Base-by-base conservation (phyloP, 805 yeast genomes). In the Wickerhamiella qilinensis region DNA sequence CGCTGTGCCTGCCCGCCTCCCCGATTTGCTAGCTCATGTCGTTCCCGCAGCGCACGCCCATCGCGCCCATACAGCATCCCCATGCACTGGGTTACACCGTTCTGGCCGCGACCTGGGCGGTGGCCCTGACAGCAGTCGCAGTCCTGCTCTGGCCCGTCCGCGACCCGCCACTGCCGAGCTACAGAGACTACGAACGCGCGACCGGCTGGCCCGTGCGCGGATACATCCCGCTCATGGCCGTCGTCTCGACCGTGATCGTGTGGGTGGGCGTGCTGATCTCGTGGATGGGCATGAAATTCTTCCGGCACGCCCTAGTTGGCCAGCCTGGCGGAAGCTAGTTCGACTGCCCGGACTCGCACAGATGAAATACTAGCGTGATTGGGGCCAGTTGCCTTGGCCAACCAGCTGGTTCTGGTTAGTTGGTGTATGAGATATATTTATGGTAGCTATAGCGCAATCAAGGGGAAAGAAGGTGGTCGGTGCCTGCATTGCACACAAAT, bases 281-380 rank as follows among this genome's bases (percentile, higher is more conserved):
- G 9, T 82, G 93, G 93, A 63, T 75, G 33, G 86, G 91, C 28
- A 65, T 81, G 68, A 82, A 82, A 55, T 59, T 81, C 40, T 82
- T 82, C 57, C 63, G 84, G 40, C 91, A 82, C 52, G 77, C 91
- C 18, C 77, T 15, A 7, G 31, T 29, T 9, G n/a, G n/a, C n/a
- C n/a, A n/a, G n/a, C n/a, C n/a, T n/a, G n/a, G n/a, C n/a, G n/a
- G n/a, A n/a, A n/a, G n/a, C n/a, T n/a, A n/a, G n/a, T n/a, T n/a
- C n/a, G n/a, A n/a, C n/a, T n/a, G n/a, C n/a, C n/a, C n/a, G n/a
- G n/a, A n/a, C n/a, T n/a, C n/a, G n/a, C n/a, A n/a, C n/a, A n/a
- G n/a, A n/a, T n/a, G n/a, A n/a, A n/a, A n/a, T 8, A 20, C 20
- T 11, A 5, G 22, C 8, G 6, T 8, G 8, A 8, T 8, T 31